These are phyloP conservation scores for Moesziomyces sp. DNA, from an alignment of 1,284 basidiomycete genomes.

Conservation along the genomic window DNA sequence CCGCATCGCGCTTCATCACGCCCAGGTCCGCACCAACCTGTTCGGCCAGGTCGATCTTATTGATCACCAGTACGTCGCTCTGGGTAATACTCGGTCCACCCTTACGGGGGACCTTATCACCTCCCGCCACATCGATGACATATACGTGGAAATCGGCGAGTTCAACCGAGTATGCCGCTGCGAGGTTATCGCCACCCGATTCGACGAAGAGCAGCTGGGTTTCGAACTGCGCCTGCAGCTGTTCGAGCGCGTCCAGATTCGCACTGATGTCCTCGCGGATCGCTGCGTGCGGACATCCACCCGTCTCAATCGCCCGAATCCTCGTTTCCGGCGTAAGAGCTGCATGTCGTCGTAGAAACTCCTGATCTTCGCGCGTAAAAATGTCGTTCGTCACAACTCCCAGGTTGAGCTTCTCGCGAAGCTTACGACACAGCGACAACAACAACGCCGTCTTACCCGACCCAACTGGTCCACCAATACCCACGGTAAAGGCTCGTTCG, in stretches of 20 bases:
- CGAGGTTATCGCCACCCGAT: conserved; percentile 94
- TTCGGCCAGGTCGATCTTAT: conserved; percentile 79
- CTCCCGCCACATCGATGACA: conserved; percentile 77
- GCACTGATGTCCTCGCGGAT: conserved; percentile 91
- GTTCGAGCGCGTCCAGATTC: conserved; percentile 93
- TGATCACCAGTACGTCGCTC: conserved; percentile 92
- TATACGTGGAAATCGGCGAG: conserved; percentile 88
- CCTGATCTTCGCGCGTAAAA: conserved; percentile 87
- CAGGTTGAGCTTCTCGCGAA: conserved; percentile 88
- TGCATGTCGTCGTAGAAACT: conserved; percentile 92
- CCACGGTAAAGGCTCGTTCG: conserved; percentile 94
- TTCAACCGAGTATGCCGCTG: conserved; percentile 93
- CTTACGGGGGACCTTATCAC: conserved; percentile 97
- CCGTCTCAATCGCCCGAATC: conserved; percentile 94
- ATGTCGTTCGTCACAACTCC: conserved; percentile 73
- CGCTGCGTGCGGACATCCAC: conserved; percentile 67
- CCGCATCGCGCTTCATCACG: conserved; percentile 94
- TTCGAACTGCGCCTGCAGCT: conserved; percentile 82
- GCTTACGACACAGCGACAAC: conserved; percentile 85
- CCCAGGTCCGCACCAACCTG: conserved; percentile 92
- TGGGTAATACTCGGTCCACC: conserved; percentile 87
- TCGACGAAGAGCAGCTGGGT: conserved; percentile 80
- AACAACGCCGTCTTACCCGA: conserved; percentile 97
- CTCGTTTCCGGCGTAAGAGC: conserved; percentile 81
- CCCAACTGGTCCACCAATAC: conserved; percentile 94